Evolutionary conservation across 1,284 basidiomycete species (phyloP), one percentile per base, ranked within the genome.

Genomic region (Rhodotorula sp.): DNA sequence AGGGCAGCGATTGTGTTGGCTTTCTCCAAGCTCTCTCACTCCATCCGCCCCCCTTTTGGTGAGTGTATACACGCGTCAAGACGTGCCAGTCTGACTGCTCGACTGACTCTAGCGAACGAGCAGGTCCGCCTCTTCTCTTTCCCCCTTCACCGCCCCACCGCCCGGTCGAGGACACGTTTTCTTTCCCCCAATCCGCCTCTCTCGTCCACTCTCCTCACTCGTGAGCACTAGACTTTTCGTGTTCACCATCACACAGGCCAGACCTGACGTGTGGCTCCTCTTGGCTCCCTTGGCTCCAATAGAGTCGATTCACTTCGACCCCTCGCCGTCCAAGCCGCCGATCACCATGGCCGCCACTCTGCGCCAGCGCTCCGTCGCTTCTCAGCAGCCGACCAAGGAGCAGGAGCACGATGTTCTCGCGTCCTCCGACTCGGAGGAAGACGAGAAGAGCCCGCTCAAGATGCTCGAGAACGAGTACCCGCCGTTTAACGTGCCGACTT

Each of bases 371-470:
- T 29, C 21, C 21, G 58, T 56, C 34, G 61, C 61, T 26, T 26
- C n/a, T n/a, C 31, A 59, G 43, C 48, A 63, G 29, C 47, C 57
- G 29, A 20, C 29, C 46, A 60, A 66, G 48, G 64, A 65, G 56
- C 64, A 72, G 65, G 68, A 67, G 31, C 49, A 67, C 65, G 68
- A 73, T 29, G 71, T 73, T 48, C 62, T 70, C 59, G 68, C 68
- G 29, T 68, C 70, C 2, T 68, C 67, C 43, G 67, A 68, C 57
- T 52, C 48, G 20, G 68, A 69, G 47, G 64, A 62, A 14, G 71
- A 69, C 52, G 67, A 68, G 26, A 58, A 69, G 57, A 64, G 68
- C 47, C 64, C 70, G 63, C 23, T 65, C 63, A 62, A 60, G 31
- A 59, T 64, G 20, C 70, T 62, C 68, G 68, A 72, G 58, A 58